Percentiles rank a stretch among this genome's conserved stretches.
These are phyloP conservation scores for Bolboschoenoplectus hybrid DNA, from an alignment of 202 grass and related monocot genomes.

Conservation along the genomic window DNA sequence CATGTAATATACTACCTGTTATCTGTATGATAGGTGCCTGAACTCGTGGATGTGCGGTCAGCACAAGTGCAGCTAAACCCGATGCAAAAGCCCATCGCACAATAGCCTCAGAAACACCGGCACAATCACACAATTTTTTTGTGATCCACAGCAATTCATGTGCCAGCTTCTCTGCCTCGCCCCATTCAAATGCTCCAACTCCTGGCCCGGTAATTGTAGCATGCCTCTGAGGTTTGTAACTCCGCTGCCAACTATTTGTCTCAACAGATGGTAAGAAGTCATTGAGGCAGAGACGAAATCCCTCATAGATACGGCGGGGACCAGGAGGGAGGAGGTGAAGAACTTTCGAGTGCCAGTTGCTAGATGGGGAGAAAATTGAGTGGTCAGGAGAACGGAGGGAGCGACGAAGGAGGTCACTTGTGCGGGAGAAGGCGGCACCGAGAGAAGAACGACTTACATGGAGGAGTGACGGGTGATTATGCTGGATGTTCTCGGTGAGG, in stretches of 20 bases:
- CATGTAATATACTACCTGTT: constrained; percentile 29
- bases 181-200: constrained; percentile 39
- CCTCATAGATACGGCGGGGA: constrained; percentile 40
- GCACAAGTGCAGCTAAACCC: constrained; percentile 37
- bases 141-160: constrained; percentile 49
- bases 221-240: constrained; percentile 40
- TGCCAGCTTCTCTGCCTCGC: constrained; percentile 45
- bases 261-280: constrained; percentile 40
- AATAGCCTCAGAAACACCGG: constrained; percentile 37
- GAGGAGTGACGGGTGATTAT: constrained; percentile 39
- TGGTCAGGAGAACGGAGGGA: constrained; percentile 38
- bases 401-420: constrained; percentile 41
- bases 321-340: constrained; percentile 46
- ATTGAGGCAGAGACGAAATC: constrained; percentile 42
- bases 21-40: constrained; percentile 44
- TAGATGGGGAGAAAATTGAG: constrained; percentile 29
- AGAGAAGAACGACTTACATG: constrained; percentile 40
- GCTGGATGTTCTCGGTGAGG: constrained; percentile 42
- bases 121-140: constrained; percentile 41
- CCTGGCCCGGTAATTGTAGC: constrained; percentile 22
- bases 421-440: constrained; percentile 43
- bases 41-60: constrained; percentile 46
- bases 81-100: constrained; percentile 47
- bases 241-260: not conserved
- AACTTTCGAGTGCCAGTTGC: constrained; percentile 36